Conservation (phyloP, 768 basidiomycete genomes). For the Panus rudis region DNA sequence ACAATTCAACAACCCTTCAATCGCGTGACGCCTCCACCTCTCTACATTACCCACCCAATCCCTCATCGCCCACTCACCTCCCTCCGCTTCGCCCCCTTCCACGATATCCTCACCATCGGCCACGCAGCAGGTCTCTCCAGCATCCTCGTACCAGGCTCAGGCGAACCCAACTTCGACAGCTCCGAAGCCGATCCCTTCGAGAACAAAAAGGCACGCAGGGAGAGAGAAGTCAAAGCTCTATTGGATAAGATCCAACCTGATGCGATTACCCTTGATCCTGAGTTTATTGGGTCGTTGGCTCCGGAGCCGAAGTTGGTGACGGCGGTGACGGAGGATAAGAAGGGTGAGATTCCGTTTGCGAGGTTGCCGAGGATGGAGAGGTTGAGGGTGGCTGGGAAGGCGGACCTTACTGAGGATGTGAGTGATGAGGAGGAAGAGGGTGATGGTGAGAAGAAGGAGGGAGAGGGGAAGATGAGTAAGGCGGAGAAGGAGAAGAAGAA, state of each 20-base stretch:
- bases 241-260: constrained; percentile 92
- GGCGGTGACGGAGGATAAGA: constrained; percentile 28
- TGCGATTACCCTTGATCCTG: constrained; percentile 79
- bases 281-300: constrained; percentile 65
- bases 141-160: constrained; percentile 85
- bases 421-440: constrained; percentile 31
- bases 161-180: constrained; percentile 94
- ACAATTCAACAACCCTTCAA: constrained; percentile 51
- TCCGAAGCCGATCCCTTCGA: constrained; percentile 94
- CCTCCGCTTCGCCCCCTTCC: constrained; percentile 82
- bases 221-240: constrained; percentile 84
- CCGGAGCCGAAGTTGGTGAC: constrained; percentile 55
- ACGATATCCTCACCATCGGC: constrained; percentile 76
- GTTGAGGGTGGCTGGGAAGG: constrained; percentile 65
- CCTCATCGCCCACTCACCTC: constrained; percentile 71
- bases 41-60: constrained; percentile 86
- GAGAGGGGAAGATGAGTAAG: constrained; percentile 24
- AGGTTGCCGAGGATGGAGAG: constrained; percentile 76
- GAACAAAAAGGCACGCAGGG: constrained; percentile 68
- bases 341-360: constrained; percentile 51
- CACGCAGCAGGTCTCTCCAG: constrained; percentile 75
- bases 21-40: constrained; percentile 52
- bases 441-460: constrained; percentile 25
- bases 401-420: constrained; percentile 55
- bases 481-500: constrained; percentile 58